These are phyloP conservation scores for Scolecobasidium constrictum DNA, from an alignment of 2,329 filamentous ascomycete genomes.

Conservation along the genomic window DNA sequence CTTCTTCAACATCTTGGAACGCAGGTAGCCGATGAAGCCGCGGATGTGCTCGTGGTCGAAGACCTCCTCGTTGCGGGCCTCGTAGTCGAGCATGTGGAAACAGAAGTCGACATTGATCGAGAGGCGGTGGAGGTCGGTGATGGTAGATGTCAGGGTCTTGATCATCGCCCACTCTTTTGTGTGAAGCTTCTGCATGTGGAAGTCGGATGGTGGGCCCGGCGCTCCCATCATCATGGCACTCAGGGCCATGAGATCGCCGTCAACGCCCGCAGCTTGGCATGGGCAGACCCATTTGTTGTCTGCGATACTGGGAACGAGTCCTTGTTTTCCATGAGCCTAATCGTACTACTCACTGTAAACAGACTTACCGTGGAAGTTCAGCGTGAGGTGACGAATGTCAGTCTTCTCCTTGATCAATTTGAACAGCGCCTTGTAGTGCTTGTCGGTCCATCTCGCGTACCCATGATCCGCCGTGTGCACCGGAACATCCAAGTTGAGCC, in stretches of 20 bases:
- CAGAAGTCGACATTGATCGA: neutral
- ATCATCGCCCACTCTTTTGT: neutral
- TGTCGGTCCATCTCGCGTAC: neutral
- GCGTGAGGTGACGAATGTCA: neutral
- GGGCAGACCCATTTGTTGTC: no score
- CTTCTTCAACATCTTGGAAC: neutral
- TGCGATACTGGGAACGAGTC: no score
- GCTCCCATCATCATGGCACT: no score
- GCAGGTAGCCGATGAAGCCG: neutral
- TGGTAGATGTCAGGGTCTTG: neutral
- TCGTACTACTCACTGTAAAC: no score
- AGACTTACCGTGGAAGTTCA: neutral
- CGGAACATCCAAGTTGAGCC: neutral
- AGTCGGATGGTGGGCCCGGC: neutral
- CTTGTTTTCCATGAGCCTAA: no score
- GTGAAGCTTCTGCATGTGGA: neutral
- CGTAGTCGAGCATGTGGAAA: neutral
- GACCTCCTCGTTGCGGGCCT: neutral
- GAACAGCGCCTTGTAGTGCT: neutral
- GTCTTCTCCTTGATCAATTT: neutral
- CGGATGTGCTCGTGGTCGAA: neutral
- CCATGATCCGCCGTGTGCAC: neutral
- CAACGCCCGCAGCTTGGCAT: no score
- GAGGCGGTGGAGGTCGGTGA: neutral
- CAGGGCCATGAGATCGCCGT: no score